Conservation (phyloP, 306 rosid genomes). For the Dryas drummondii region DNA sequence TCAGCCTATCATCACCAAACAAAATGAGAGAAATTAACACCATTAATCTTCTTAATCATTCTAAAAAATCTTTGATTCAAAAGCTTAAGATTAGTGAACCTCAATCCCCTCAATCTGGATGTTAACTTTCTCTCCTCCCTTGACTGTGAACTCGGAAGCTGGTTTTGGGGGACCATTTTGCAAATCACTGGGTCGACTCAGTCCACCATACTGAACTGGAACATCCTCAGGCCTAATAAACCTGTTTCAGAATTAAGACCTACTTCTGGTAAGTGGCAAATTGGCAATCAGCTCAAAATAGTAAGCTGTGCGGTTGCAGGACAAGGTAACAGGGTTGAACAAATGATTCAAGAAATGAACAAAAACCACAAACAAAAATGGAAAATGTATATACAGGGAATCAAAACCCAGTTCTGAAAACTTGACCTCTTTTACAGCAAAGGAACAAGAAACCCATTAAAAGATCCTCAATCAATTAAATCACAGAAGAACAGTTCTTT, state of each 20-base stretch:
- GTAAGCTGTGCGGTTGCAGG: neutral
- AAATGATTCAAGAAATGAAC: neutral
- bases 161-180: conserved; percentile 86
- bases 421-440: conserved; percentile 3
- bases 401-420: neutral
- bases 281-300: neutral
- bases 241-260: conserved; percentile 39
- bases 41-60: neutral
- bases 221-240: conserved; percentile 87
- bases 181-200: conserved; percentile 59
- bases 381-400: conserved; percentile 1
- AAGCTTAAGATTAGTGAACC: conserved; percentile 37
- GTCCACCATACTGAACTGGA: conserved; percentile 96
- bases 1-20: conserved; percentile 50
- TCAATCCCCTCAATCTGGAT: conserved; percentile 97
- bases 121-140: conserved; percentile 97
- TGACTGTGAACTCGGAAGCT: conserved; percentile 88
- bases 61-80: neutral
- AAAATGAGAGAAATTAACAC: neutral
- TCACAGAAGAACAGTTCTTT: neutral
- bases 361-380: conserved; percentile 11
- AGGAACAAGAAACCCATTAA: neutral
- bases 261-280: conserved; percentile 8
- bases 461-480: conserved; percentile 22
- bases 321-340: neutral